Conservation (phyloP, 139 green algal genomes). For the Tetraselmis striata region DNA sequence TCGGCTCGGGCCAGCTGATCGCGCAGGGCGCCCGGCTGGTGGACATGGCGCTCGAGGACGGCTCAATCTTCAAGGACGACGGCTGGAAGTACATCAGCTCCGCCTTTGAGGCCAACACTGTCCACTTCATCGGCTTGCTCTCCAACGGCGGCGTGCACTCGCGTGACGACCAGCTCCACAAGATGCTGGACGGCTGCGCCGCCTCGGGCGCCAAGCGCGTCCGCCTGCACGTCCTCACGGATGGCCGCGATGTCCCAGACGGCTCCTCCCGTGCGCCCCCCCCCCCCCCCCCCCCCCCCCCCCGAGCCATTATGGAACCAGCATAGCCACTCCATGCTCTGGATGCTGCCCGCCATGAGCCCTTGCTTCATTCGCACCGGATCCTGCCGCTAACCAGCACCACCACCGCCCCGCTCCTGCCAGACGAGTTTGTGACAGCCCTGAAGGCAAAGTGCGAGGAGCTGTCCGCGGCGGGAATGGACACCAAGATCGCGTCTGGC, state of each 20-base stretch:
- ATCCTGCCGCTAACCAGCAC: too few relatives aligned
- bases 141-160: conserved; percentile 91
- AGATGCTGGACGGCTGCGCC: conserved; percentile 42
- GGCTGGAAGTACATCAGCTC: conserved; percentile 78
- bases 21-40: conserved; percentile 88
- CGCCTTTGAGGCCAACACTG: conserved; percentile 72
- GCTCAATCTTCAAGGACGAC: conserved; percentile 64
- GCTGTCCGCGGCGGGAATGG: conserved; percentile 29
- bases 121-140: conserved; percentile 94
- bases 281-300: too few relatives aligned
- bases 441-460: conserved; percentile 23
- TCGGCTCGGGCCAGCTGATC: conserved; percentile 87
- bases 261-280: conserved; percentile 20
- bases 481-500: conserved; percentile 85
- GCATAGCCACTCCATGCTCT: too few relatives aligned
- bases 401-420: too few relatives aligned
- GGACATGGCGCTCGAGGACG: conserved; percentile 77
- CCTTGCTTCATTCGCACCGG: too few relatives aligned
- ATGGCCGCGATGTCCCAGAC: conserved; percentile 59
- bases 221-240: conserved; percentile 56
- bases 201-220: conserved; percentile 46
- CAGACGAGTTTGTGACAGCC: background rate
- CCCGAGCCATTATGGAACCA: too few relatives aligned
- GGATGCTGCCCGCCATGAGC: too few relatives aligned
- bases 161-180: conserved; percentile 57